These are phyloP conservation scores for Agaricus blazei DNA, from an alignment of 768 basidiomycete species.

Conservation along the genomic window DNA sequence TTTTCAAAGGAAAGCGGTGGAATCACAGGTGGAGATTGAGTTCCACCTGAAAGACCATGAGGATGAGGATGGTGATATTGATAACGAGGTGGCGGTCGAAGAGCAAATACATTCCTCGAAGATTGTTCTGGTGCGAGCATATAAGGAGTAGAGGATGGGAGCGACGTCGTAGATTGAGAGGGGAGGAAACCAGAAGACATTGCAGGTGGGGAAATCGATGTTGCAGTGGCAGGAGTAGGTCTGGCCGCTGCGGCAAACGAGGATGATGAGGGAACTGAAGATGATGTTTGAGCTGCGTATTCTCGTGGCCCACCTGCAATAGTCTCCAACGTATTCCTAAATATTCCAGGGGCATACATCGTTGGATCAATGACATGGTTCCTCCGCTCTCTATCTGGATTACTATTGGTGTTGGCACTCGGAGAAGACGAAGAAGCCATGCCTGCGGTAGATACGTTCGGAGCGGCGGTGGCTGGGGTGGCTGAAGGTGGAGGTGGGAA, in stretches of 20 bases:
- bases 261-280: neutral
- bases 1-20: slow-evolving; percentile 35
- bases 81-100: slow-evolving; percentile 7
- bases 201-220: neutral
- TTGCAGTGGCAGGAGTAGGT: neutral
- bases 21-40: slow-evolving; percentile 23
- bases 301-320: slow-evolving; percentile 15
- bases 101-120: neutral
- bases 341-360: slow-evolving; percentile 40
- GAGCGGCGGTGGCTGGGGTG: neutral
- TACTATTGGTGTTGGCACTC: neutral
- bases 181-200: neutral
- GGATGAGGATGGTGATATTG: neutral
- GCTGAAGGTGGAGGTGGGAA: neutral
- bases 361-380: slow-evolving; percentile 23
- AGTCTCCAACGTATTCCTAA: slow-evolving; percentile 42
- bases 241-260: neutral
- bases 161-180: neutral
- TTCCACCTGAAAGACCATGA: neutral
- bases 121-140: neutral
- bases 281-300: slow-evolving; percentile 6
- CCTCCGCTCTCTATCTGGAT: neutral
- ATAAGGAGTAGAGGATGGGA: slow-evolving; percentile 1
- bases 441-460: neutral
- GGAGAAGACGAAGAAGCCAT: neutral